Conservation (phyloP, 2,329 filamentous ascomycete genomes). For the Fusarium liriodendri region DNA sequence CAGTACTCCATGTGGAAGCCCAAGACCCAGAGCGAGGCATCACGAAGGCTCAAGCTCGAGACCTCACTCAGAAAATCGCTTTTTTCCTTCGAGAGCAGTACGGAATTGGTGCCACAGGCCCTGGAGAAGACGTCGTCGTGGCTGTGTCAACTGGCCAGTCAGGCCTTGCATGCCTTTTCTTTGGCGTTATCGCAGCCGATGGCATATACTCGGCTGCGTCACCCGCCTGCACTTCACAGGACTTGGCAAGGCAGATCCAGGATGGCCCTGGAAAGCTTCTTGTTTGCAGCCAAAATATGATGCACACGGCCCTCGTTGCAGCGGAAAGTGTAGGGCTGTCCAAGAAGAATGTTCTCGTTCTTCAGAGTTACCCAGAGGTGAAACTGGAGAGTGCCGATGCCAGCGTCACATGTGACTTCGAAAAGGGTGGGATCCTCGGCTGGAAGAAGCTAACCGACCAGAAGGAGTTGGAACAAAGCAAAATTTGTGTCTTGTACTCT, state of each 20-base stretch:
- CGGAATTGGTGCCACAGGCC: slow-evolving; percentile 61
- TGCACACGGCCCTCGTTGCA: slow-evolving; percentile 60
- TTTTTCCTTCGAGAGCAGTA: slow-evolving; percentile 65
- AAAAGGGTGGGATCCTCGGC: slow-evolving; percentile 49
- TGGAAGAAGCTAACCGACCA: slow-evolving; percentile 67
- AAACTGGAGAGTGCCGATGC: slow-evolving; percentile 44
- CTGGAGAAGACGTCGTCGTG: slow-evolving; percentile 65
- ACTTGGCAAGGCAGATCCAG: slow-evolving; percentile 59
- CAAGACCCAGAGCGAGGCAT: slow-evolving; percentile 63
- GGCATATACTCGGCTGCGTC: slow-evolving; percentile 69
- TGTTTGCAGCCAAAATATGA: slow-evolving; percentile 60
- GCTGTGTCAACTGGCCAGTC: slow-evolving; percentile 67
- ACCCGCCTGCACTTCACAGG: slow-evolving; percentile 60
- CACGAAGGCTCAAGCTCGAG: slow-evolving; percentile 62
- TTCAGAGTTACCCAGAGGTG: slow-evolving; percentile 53
- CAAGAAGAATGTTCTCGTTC: slow-evolving; percentile 60
- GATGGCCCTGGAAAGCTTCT: slow-evolving; percentile 54
- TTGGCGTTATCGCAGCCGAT: slow-evolving; percentile 67
- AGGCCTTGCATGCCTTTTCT: slow-evolving; percentile 65
- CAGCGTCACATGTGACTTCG: slow-evolving; percentile 40
- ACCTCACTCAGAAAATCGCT: slow-evolving; percentile 63
- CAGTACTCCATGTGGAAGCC: slow-evolving; percentile 67
- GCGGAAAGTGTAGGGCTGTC: slow-evolving; percentile 59
- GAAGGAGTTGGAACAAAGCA: slow-evolving; percentile 53
- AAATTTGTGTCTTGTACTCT: slow-evolving; percentile 59